Conservation (phyloP, 2,329 filamentous ascomycete species). For the Aspergillus oerlinghausenensis region DNA sequence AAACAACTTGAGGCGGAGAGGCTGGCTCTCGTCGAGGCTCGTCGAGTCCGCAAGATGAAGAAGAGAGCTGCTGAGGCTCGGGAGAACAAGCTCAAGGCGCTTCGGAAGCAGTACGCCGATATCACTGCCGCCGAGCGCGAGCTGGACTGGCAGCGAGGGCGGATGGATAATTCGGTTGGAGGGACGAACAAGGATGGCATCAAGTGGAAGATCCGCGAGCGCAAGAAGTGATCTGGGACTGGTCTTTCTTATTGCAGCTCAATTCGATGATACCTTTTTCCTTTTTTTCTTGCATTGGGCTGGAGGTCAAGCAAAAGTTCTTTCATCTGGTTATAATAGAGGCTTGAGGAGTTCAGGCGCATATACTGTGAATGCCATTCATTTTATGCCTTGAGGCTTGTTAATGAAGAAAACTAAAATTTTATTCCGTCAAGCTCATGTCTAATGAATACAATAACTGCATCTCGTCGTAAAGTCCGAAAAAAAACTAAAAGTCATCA, state of each 20-base stretch:
- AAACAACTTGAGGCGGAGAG: conserved; percentile 43
- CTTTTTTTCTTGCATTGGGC: background rate
- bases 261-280: conserved; percentile 4
- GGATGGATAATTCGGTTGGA: conserved; percentile 57
- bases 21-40: conserved; percentile 33
- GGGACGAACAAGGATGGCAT: conserved; percentile 60
- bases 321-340: background rate
- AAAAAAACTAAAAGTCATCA: background rate
- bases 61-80: conserved; percentile 47
- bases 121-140: conserved; percentile 53
- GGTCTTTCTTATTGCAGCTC: background rate
- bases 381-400: background rate
- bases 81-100: conserved; percentile 46
- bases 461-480: background rate
- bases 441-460: background rate
- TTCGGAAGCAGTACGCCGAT: conserved; percentile 52
- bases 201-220: conserved; percentile 60
- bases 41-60: conserved; percentile 43
- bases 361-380: background rate
- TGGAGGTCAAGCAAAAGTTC: background rate
- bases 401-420: background rate
- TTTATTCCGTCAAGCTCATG: background rate
- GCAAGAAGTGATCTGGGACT: conserved; percentile 41
- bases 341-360: background rate
- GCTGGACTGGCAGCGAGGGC: conserved; percentile 56